Base-by-base conservation (phyloP, 805 yeast genomes). In the Monosporozyma aquatica region DNA sequence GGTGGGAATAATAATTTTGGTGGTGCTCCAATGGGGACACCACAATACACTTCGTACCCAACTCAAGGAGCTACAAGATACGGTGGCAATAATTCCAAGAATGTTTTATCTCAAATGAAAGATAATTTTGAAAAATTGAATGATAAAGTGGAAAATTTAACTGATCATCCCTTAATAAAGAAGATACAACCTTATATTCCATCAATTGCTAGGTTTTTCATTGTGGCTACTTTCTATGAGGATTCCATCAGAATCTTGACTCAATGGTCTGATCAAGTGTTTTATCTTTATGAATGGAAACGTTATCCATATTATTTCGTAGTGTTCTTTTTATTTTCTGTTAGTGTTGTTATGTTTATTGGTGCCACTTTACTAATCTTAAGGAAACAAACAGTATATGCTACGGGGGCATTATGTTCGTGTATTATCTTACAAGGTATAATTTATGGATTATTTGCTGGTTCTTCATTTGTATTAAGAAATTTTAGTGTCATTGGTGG, bases 401-500 rank as follows among this genome's bases (percentile, higher is more conserved):
- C 96, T 9, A 80, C 94, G 4, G 72, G 75, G 34, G 74, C 80
- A 0, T 72, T 90, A 51, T 65, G 82, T 32, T 68, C 72, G 4
- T 90, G 87, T 49, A 86, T 92, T 28, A 54, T 86, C n/a, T 62
- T 80, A 36, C 98, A 90, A 68, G 97, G 96, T 7, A 50, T 90
- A 10, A 83, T 83, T 47, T 90, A 90, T 61, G 97, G 97, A 4
- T 71, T 89, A 49, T 76, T 87, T 51, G 77, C 82, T 53, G 95
- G 89, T 55, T 72, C 82, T 26, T 76, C 77, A 44, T 90, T 89
- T 67, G 78, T 92, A 52, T 71, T 87, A 56, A 80, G 97, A 67
- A 89, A 87, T 62, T 70, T 89, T 51, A 82, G 94, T 20, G 90
- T 90, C 41, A 81, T 87, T 51, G 98, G 98, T 35, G 97, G 97